Conservation (phyloP, 2,329 filamentous ascomycete species). For the Cladosporium sp. region DNA sequence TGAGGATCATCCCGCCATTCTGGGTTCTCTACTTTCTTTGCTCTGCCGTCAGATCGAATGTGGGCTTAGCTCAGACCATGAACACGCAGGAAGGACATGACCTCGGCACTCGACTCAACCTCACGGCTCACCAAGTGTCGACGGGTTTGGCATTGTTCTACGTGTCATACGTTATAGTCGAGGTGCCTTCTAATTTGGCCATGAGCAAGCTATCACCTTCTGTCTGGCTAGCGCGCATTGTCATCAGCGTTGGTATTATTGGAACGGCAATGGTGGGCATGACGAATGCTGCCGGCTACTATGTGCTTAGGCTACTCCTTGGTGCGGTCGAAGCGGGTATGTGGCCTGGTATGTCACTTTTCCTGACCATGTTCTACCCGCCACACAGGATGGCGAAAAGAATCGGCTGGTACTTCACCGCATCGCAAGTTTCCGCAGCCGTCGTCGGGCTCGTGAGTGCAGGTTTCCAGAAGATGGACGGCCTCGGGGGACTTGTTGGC, state of each 20-base stretch:
- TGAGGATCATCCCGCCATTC: slow-evolving; percentile 55
- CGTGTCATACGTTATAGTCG: slow-evolving; percentile 85
- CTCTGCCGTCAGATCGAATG: slow-evolving; percentile 86
- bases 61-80: slow-evolving; percentile 93
- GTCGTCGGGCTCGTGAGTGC: slow-evolving; percentile 87
- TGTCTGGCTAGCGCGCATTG: slow-evolving; percentile 88
- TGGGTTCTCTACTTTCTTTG: slow-evolving; percentile 90
- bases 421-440: slow-evolving; percentile 80
- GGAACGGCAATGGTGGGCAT: slow-evolving; percentile 80
- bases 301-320: slow-evolving; percentile 77
- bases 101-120: slow-evolving; percentile 63
- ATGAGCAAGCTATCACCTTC: slow-evolving; percentile 83
- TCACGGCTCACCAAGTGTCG: slow-evolving; percentile 72
- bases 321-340: slow-evolving; percentile 86
- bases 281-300: slow-evolving; percentile 76
- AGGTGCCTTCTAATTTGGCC: slow-evolving; percentile 79
- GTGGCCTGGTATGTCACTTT: slow-evolving; percentile 95
- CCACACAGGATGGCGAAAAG: slow-evolving; percentile 80
- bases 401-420: slow-evolving; percentile 86
- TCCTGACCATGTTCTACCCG: slow-evolving; percentile 86
- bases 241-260: slow-evolving; percentile 79
- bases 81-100: slow-evolving; percentile 67
- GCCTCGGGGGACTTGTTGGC: slow-evolving; percentile 66
- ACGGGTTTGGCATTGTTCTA: slow-evolving; percentile 86
- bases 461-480: slow-evolving; percentile 89